Conservation (phyloP, 129 eudicot species). For the Kitagawia praeruptora region DNA sequence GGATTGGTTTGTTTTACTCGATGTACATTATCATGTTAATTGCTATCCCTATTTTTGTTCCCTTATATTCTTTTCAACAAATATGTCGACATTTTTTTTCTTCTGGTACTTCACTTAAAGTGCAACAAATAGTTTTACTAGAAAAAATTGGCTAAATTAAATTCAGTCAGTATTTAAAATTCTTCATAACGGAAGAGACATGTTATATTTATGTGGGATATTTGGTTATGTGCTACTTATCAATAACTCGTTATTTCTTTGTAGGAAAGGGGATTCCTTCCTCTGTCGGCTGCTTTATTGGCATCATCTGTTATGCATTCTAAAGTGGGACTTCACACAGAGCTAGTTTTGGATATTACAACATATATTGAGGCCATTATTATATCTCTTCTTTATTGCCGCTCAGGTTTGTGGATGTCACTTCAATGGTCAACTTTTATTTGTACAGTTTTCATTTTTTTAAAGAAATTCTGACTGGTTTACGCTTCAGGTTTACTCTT, state of each 20-base stretch:
- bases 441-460: background rate
- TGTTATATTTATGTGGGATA: background rate
- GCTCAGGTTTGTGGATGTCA: constrained; percentile 55
- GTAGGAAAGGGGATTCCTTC: constrained; percentile 97
- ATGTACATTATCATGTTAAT: background rate
- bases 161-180: background rate
- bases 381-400: constrained; percentile 74
- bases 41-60: background rate
- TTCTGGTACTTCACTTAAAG: background rate
- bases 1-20: background rate
- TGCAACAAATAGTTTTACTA: background rate
- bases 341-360: constrained; percentile 59
- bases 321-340: constrained; percentile 46
- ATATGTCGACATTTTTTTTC: background rate
- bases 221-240: background rate
- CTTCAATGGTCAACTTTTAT: background rate
- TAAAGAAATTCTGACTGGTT: constrained; percentile 3
- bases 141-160: background rate
- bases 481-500: constrained; percentile 55
- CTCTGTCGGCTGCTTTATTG: constrained; percentile 83
- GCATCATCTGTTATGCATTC: constrained; percentile 58
- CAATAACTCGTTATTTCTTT: background rate
- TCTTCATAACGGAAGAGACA: background rate
- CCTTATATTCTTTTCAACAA: background rate
- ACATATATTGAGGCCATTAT: constrained; percentile 58